A percentile compares a stretch with the other conserved stretches of the same genome.
Conservation (phyloP, 306 rosid species). For the Gynostemma pentaphyllum region DNA sequence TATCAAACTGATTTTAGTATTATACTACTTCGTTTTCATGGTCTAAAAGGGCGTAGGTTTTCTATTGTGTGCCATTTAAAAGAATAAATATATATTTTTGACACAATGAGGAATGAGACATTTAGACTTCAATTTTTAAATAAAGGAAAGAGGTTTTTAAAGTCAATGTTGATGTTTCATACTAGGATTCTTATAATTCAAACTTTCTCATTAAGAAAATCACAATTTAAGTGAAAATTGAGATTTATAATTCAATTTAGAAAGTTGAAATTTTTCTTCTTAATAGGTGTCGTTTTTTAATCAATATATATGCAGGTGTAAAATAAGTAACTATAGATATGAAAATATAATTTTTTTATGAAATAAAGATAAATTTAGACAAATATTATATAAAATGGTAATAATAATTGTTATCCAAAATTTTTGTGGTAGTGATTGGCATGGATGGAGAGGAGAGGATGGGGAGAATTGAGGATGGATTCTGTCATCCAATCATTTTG, state of each 20-base stretch:
- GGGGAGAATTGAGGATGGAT: constrained; percentile 3
- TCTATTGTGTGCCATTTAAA: not conserved
- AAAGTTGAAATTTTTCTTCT: not conserved
- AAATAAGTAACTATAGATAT: not conserved
- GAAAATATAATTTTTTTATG: not conserved
- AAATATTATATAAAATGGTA: not conserved
- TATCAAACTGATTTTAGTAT: too few relatives aligned
- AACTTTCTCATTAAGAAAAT: not conserved
- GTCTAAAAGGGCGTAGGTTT: too few relatives aligned
- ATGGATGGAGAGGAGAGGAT: not conserved
- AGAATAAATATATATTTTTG: not conserved
- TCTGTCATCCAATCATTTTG: constrained; percentile 8
- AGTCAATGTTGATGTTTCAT: not conserved
- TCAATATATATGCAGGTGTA: not conserved
- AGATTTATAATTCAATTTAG: not conserved
- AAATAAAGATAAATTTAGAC: not conserved
- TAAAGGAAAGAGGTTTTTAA: not conserved
- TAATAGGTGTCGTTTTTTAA: too few relatives aligned
- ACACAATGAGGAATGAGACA: not conserved
- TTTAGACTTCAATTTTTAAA: not conserved
- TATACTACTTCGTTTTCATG: too few relatives aligned
- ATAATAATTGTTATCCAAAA: constrained; percentile 1
- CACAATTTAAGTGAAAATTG: not conserved
- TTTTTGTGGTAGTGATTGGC: not conserved
- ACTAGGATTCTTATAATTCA: not conserved